These are phyloP conservation scores for Ensete glaucum DNA, from an alignment of 176 grass and related monocot species.

Conservation along the genomic window DNA sequence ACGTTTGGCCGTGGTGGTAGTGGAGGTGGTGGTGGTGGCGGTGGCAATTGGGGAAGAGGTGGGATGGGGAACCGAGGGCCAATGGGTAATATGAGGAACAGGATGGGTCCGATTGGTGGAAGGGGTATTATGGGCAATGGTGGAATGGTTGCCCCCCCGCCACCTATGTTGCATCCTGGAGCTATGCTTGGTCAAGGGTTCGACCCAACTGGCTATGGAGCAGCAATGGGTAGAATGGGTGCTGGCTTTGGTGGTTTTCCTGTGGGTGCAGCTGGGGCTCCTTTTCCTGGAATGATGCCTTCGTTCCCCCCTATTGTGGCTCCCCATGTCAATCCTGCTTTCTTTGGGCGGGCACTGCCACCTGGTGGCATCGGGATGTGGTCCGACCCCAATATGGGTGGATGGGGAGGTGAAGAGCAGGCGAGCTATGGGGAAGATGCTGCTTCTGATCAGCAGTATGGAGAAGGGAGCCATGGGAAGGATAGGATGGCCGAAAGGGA, in stretches of 20 bases:
- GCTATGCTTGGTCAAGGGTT: constrained; percentile 22
- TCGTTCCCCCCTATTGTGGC: constrained; percentile 16
- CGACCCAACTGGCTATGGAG: constrained; percentile 16
- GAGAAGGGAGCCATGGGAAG: constrained; percentile 32
- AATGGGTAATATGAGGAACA: constrained; percentile 21
- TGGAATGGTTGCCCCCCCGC: constrained; percentile 16
- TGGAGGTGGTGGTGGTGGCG: neutral
- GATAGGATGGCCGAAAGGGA: constrained; percentile 58
- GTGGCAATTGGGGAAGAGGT: constrained; percentile 1
- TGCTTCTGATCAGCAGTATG: constrained; percentile 34
- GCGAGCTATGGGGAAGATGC: constrained; percentile 37
- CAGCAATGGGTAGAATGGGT: constrained; percentile 15
- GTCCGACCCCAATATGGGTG: constrained; percentile 32
- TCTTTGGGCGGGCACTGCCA: constrained; percentile 33
- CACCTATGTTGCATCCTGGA: constrained; percentile 17
- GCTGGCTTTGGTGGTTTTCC: constrained; percentile 16
- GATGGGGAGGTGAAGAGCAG: constrained; percentile 39
- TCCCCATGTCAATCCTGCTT: constrained; percentile 41
- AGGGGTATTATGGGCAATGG: constrained; percentile 26
- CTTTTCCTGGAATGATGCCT: constrained; percentile 21
- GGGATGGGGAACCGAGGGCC: constrained; percentile 25
- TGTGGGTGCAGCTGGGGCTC: constrained; percentile 4
- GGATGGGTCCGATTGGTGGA: constrained; percentile 20
- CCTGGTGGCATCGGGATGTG: constrained; percentile 30
- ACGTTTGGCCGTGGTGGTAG: constrained; percentile 1